phyloP scores from a whole-genome alignment of 495 filamentous ascomycete genomes.

The Penicillium verhagenii region DNA sequence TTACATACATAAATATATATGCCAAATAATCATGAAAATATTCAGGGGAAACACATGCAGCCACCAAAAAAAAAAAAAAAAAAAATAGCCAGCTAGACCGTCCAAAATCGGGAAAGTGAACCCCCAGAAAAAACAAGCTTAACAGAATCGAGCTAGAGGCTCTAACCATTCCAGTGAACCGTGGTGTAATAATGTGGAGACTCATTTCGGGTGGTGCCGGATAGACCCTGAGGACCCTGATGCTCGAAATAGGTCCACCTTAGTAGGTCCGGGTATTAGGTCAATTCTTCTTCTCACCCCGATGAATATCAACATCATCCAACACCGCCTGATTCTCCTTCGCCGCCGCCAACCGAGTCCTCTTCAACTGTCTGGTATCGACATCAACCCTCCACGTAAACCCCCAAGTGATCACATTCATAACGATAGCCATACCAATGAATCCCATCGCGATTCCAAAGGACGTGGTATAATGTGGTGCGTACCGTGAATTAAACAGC shows the following conservation, averaged over 20 bases:
- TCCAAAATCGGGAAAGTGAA: too few relatives aligned
- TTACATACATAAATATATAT: too few relatives aligned
- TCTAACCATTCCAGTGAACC: not conserved
- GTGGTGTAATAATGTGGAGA: too few relatives aligned
- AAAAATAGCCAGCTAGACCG: too few relatives aligned
- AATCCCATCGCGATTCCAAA: slow-evolving; percentile 36
- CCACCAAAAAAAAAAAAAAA: too few relatives aligned
- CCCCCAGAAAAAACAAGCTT: too few relatives aligned
- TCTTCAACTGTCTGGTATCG: slow-evolving; percentile 41
- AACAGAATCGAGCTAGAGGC: not conserved
- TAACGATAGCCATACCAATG: slow-evolving; percentile 17
- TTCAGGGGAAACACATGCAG: too few relatives aligned
- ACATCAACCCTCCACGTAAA: slow-evolving; percentile 34
- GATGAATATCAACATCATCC: slow-evolving; percentile 42
- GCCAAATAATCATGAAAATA: too few relatives aligned
- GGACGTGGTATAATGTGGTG: slow-evolving; percentile 29
- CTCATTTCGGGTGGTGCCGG: too few relatives aligned
- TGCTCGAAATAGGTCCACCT: too few relatives aligned
- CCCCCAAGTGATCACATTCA: slow-evolving; percentile 21
- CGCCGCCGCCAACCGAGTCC: slow-evolving; percentile 34
- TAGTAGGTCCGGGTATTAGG: too few relatives aligned
- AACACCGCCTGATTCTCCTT: slow-evolving; percentile 38
- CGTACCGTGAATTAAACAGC: slow-evolving; percentile 34
- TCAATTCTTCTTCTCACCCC: not conserved
- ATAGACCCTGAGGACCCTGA: too few relatives aligned